phyloP scores from a whole-genome alignment of 176 grass and related monocot genomes.

The Bothriochloa decipiens region DNA sequence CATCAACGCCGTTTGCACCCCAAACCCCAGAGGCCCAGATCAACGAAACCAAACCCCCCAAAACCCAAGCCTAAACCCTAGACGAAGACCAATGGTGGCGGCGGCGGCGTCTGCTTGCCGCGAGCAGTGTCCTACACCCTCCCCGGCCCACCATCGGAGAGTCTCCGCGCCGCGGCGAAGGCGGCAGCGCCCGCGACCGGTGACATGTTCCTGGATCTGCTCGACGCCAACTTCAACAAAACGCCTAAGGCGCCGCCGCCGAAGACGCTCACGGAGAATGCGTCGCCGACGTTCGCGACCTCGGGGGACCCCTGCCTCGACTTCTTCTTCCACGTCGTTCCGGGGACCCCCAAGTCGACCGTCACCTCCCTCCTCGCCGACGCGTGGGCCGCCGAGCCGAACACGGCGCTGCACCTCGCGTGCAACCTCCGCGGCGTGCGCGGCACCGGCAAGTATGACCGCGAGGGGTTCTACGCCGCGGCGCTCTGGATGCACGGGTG shows the following conservation, averaged over 20 bases:
- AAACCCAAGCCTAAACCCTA: constrained; percentile 12
- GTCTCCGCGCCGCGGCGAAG: neutral
- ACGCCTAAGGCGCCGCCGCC: neutral
- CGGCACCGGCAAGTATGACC: constrained; percentile 26
- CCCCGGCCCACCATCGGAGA: constrained; percentile 43
- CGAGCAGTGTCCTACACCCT: constrained; percentile 14
- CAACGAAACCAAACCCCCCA: neutral
- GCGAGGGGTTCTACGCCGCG: constrained; percentile 34
- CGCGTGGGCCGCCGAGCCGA: constrained; percentile 45
- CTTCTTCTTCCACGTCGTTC: constrained; percentile 82
- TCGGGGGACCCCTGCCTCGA: constrained; percentile 63
- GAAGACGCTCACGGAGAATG: constrained; percentile 51
- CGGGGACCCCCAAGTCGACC: constrained; percentile 1
- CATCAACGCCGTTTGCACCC: neutral
- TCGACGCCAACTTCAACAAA: constrained; percentile 27
- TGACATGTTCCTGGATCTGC: constrained; percentile 3
- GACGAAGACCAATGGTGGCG: neutral
- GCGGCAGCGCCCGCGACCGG: neutral
- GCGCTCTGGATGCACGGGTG: constrained; percentile 53
- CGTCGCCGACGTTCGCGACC: constrained; percentile 46
- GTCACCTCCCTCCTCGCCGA: constrained; percentile 34
- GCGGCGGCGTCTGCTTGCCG: constrained; percentile 5
- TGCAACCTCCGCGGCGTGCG: constrained; percentile 35
- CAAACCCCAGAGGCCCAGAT: too few relatives aligned
- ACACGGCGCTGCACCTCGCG: constrained; percentile 53